Base-by-base conservation (phyloP, 2,329 filamentous ascomycete genomes). In the Thelonectria discophora region DNA sequence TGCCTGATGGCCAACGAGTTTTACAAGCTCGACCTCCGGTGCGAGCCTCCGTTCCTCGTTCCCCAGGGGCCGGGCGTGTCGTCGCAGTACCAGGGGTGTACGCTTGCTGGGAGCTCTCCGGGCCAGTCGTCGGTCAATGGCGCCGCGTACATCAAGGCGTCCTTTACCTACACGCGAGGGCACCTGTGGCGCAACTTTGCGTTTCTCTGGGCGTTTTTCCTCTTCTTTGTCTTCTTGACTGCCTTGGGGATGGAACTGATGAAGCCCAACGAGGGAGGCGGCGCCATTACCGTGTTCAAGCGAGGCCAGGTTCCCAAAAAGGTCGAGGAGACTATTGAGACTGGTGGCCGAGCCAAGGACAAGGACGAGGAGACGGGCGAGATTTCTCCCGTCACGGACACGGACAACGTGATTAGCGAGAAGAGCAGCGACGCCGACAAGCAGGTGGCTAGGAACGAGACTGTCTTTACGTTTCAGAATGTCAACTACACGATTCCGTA, bases 151-250 rank as follows among this genome's bases (percentile, higher is more conserved):
- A 78, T 91, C 68, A 20, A 75, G 75, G 9, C 79, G 75, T 73
- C 76, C 4, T 89, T 85, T 65, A 74, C 78, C 2, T 92, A 91
- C 71, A 79, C 76, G 5, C 77, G 83, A 1, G 76, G 78, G 1
- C 84, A 92, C 67, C 77, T 89, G 8, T 92, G 90, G 90, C 87
- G 91, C 3, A 93, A 94, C 73, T 93, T 91, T 70, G 91, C 90
- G 32, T 88, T 94, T 3, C 77, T 95, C 1, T 87, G 94, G 67
- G 91, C 89, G 0, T 95, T 92, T 66, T 85, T 87, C 1, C 81
- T 92, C 1, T 82, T 93, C 5, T 96, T 94, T 71, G 85, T 96
- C 12, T 66, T 88, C 11, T 76, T 94, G 30, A 94, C 91, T 0
- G 84, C 90, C 5, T 66, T 90, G 20, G 90, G 88, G 1, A 88